Percentiles rank a stretch among this genome's conserved stretches.
phyloP scores from a whole-genome alignment of 768 basidiomycete genomes.

The Pulveroboletus sp. region DNA sequence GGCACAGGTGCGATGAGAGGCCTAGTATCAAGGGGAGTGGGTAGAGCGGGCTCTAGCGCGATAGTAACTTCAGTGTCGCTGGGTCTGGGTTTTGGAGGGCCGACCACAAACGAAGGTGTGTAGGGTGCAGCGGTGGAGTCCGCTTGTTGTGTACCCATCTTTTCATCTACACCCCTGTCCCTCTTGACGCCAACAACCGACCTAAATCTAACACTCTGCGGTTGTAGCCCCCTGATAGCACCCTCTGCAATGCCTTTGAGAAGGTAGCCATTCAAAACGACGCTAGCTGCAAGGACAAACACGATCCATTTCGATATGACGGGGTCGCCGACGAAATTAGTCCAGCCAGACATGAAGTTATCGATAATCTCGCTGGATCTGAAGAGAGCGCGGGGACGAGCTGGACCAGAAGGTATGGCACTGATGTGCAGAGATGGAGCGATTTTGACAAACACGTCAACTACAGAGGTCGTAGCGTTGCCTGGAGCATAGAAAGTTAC shows the following conservation, averaged over 20 bases:
- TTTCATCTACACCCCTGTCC: slow-evolving; percentile 19
- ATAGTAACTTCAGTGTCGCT: slow-evolving; percentile 15
- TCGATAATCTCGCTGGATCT: slow-evolving; percentile 59
- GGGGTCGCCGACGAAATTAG: slow-evolving; percentile 87
- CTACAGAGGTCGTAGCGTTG: slow-evolving; percentile 16
- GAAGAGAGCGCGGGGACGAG: slow-evolving; percentile 30
- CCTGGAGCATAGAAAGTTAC: slow-evolving; percentile 32
- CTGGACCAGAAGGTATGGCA: slow-evolving; percentile 35
- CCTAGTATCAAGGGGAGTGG: slow-evolving; percentile 9
- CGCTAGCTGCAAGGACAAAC: slow-evolving; percentile 75
- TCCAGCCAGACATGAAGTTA: slow-evolving; percentile 88
- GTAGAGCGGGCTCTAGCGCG: slow-evolving; percentile 15
- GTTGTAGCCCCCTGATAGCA: slow-evolving; percentile 30
- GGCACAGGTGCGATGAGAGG: slow-evolving; percentile 26
- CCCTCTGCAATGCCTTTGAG: slow-evolving; percentile 80
- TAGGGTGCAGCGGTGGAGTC: slow-evolving; percentile 9
- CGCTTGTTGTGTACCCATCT: slow-evolving; percentile 15
- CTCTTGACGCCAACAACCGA: slow-evolving; percentile 22
- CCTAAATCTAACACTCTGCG: slow-evolving; percentile 26
- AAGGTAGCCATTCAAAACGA: slow-evolving; percentile 88
- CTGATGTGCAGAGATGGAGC: slow-evolving; percentile 55
- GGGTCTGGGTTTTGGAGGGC: slow-evolving; percentile 15
- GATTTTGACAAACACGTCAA: slow-evolving; percentile 55
- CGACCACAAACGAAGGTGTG: slow-evolving; percentile 25
- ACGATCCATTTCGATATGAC: slow-evolving; percentile 95